Evolutionary conservation across 345 rosid genomes (phyloP).

Genomic region (Rhodomyrtus tomentosa): DNA sequence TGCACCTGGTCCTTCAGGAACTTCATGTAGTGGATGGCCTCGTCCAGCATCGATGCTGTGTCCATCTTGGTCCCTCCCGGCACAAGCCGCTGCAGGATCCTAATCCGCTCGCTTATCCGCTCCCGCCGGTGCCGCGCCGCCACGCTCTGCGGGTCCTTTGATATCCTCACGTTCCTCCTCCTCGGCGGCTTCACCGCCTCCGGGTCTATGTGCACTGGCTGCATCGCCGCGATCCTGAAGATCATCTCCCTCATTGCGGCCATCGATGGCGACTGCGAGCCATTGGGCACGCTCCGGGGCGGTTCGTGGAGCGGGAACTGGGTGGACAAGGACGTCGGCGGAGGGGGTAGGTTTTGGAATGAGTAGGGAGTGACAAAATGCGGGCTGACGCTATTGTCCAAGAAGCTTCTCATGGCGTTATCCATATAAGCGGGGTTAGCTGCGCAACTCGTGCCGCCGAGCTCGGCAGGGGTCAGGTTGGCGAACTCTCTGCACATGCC

Average conservation of each 20-base stretch:
- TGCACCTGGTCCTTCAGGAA: slow-evolving; percentile 61
- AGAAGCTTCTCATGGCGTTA: not conserved
- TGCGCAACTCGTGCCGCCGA: not conserved
- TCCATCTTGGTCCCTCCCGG: slow-evolving; percentile 82
- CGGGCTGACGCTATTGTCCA: not conserved
- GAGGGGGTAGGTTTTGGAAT: not conserved
- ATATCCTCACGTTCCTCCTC: slow-evolving; percentile 58
- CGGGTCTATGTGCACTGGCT: slow-evolving; percentile 58
- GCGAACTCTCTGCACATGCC: not conserved
- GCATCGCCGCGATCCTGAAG: slow-evolving; percentile 62
- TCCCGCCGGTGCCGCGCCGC: slow-evolving; percentile 63
- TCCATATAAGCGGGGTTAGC: not conserved
- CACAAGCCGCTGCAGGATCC: slow-evolving; percentile 59
- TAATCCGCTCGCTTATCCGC: slow-evolving; percentile 55
- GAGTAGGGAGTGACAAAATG: not conserved
- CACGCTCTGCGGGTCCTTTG: slow-evolving; percentile 65
- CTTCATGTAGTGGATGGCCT: slow-evolving; percentile 65
- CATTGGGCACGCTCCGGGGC: not conserved
- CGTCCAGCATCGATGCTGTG: slow-evolving; percentile 69
- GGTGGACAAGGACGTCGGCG: not conserved
- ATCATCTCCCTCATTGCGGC: slow-evolving; percentile 72
- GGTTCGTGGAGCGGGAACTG: not conserved
- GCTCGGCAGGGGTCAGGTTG: not conserved
- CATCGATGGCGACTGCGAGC: slow-evolving; percentile 17
- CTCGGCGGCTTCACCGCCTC: slow-evolving; percentile 56